Evolutionary conservation across 2,329 filamentous ascomycete genomes (phyloP), one percentile per base, ranked within the genome.

Genomic region (Aspergillus clavatus): DNA sequence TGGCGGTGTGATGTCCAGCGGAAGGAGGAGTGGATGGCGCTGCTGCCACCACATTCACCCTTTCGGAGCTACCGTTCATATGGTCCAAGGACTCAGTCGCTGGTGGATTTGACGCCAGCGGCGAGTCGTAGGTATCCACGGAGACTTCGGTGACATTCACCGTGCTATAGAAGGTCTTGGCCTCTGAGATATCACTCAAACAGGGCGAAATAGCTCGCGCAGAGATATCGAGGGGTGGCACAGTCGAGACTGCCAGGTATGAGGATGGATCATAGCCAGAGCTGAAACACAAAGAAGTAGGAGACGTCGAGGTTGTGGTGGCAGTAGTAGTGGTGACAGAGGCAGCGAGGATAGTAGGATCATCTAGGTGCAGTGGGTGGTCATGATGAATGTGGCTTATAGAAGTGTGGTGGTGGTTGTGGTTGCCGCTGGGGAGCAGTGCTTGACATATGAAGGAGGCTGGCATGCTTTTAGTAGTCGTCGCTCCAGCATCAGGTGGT

Each of bases 391-490:
- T 7, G 14, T 46, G 46, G 36, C 38, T 19, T 18, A 38, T 31
- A 35, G n/a, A n/a, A n/a, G n/a, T n/a, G n/a, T n/a, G n/a, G n/a
- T 24, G 23, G 23, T 33, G 44, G 27, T 48, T 27, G 26, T 31
- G 27, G 40, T 43, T 45, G 44, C 46, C 51, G 45, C 47, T 45
- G 14, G 45, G 42, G 35, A 54, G 43, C 46, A 53, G 40, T 45
- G 51, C 46, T 46, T 43, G 53, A 44, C 61, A 63, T 62, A 59
- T 64, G 61, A 63, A 50, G 39, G 58, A 52, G 19, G 53, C 47
- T 11, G 41, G 27, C 43, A 51, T 51, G 14, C 37, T 48, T 14
- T 24, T 27, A 29, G 24, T 40, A 16, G 46, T 29, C 29, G 23
- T 26, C 38, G 43, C 43, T 24, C 31, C 7, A 35, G 18, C 47